Evolutionary conservation across 768 basidiomycete genomes (phyloP), one percentile per base, ranked within the genome.

Genomic region (Amanita pallidorosea): DNA sequence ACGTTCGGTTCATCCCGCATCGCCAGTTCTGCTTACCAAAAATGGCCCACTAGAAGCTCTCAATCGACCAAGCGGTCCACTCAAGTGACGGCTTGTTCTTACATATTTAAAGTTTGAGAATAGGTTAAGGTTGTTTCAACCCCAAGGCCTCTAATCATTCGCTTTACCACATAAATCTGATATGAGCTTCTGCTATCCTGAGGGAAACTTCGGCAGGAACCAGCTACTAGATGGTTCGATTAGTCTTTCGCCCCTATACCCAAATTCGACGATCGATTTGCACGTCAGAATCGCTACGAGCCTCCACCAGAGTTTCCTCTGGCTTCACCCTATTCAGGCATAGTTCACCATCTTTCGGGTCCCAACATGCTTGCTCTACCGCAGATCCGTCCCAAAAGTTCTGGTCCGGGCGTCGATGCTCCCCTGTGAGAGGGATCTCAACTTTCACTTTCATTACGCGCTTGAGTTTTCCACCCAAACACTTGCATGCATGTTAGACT

Each of bases 221-320:
- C 83, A 87, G 84, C 83, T 84, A 86, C 83, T 85, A 85, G 71
- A 86, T 84, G 84, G 84, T 85, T 87, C 82, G 83, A 88, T 87
- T 86, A 84, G 85, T 88, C 86, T 88, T 88, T 88, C 82, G 81
- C 85, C 86, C 85, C 85, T 87, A 88, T 87, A 86, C 85, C 83
- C 85, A 86, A 85, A 83, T 88, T 85, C 73, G 81, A 87, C 85
- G 81, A 88, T 86, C 81, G 84, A 88, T 87, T 88, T 88, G 86
- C 86, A 88, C 82, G 83, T 87, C 86, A 88, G 86, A 87, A 88
- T 83, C 81, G 84, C 86, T 88, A 84, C 81, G 80, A 85, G 82
- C 85, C 83, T 87, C 85, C 85, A 88, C 83, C 85, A 87, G 85
- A 85, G 86, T 88, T 88, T 88, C 84, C 86, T 84, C 85, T 88